phyloP scores from a whole-genome alignment of 805 yeast species.

The Dipodascopsis tothii region DNA sequence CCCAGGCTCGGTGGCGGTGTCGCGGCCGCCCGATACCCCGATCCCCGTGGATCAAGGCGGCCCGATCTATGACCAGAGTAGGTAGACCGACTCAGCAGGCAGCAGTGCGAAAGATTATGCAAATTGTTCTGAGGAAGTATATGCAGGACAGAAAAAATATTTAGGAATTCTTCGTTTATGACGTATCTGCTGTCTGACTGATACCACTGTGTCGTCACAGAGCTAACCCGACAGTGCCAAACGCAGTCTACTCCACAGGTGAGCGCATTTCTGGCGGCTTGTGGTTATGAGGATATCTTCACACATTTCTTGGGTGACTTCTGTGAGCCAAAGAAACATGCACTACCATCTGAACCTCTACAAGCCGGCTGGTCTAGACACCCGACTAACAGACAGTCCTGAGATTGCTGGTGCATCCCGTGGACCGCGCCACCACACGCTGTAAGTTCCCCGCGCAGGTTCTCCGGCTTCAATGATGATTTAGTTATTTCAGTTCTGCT shows the following conservation, averaged over 20 bases:
- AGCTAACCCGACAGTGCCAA: too few species aligned
- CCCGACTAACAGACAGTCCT: background rate
- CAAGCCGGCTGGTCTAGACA: conserved; percentile 1
- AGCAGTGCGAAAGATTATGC: conserved; percentile 4
- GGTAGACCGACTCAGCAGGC: too few species aligned
- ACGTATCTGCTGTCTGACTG: too few species aligned
- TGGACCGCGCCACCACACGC: background rate
- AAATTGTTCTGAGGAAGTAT: conserved; percentile 54
- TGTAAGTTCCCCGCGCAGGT: background rate
- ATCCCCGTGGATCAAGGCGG: too few species aligned
- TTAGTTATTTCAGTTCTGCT: conserved; percentile 86
- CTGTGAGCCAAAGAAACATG: conserved; percentile 83
- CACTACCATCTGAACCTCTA: conserved; percentile 86
- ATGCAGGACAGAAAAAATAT: conserved; percentile 60
- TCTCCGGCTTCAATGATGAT: conserved; percentile 48
- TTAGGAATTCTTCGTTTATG: conserved; percentile 75
- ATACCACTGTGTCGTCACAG: too few species aligned
- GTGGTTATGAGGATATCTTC: conserved; percentile 26
- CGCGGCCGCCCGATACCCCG: too few species aligned
- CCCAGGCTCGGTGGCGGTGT: too few species aligned
- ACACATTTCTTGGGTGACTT: conserved; percentile 31
- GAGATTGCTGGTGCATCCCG: background rate
- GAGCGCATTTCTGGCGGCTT: background rate
- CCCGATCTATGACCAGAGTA: too few species aligned
- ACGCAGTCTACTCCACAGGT: background rate